Conservation (phyloP, 78 protist genomes). For the Protostelium mycophagum region DNA sequence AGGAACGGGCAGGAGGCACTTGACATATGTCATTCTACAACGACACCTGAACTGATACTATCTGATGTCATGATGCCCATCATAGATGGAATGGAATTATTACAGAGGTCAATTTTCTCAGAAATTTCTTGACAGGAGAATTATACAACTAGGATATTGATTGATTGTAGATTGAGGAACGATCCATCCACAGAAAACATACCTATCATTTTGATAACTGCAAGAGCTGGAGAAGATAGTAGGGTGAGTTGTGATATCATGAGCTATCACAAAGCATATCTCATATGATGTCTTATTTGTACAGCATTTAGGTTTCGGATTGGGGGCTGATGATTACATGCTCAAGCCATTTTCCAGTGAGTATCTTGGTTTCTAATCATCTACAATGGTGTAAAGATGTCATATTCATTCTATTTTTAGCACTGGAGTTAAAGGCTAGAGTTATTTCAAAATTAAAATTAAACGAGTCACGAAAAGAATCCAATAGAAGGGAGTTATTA, state of each 20-base stretch:
- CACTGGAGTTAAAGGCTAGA: not conserved
- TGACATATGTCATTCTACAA: not conserved
- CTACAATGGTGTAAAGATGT: no score
- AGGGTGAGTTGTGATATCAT: not conserved
- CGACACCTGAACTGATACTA: not conserved
- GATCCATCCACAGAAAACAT: not conserved
- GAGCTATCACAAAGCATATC: no score
- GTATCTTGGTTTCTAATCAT: not conserved
- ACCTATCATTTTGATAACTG: not conserved
- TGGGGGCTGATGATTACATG: not conserved
- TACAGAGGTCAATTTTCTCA: no score
- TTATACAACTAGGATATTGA: not conserved
- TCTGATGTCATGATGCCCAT: not conserved
- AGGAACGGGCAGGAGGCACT: slow-evolving; percentile 1
- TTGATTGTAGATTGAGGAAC: not conserved
- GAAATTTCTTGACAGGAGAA: not conserved
- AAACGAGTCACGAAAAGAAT: not conserved
- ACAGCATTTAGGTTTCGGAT: not conserved
- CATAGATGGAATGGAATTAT: not conserved
- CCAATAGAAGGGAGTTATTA: not conserved
- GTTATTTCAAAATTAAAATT: not conserved
- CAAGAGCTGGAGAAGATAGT: not conserved
- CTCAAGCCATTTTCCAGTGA: not conserved
- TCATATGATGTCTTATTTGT: no score
- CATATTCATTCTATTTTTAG: not conserved